Base-by-base conservation (phyloP, 1,284 basidiomycete genomes). In the Veloboletus limbatus region DNA sequence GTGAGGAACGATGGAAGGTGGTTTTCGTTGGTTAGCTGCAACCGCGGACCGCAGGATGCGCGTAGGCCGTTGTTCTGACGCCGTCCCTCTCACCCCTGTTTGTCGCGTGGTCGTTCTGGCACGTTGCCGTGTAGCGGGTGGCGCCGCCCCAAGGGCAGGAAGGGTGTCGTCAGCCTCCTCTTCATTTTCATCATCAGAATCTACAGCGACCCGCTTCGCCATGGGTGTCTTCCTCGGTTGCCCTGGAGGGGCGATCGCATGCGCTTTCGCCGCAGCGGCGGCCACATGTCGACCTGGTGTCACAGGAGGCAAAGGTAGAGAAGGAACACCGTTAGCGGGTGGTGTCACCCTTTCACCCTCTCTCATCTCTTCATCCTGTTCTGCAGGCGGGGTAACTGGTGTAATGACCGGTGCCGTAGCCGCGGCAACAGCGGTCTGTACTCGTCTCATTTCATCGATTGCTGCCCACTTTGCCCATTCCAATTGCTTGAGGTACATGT, bases 401-500 rank as follows among this genome's bases (percentile, higher is more conserved):
- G 84, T 81, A 28, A 86, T 75, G 26, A 88, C 62, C 9, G 75
- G 68, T 16, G 72, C 63, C 4, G 69, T 51, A 30, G 69, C 59
- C 1, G 74, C 69, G 2, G 71, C 57, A 8, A 72, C 70, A 0
- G 72, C 71, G 2, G 72, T 66, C 53, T 81, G 81, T 51, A 72
- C 76, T 36, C 66, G 57, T 56, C 76, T 76, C 49, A 82, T 71
- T 56, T 88, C 84, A 60, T 93, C 93, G 32, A 82, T 74, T 4
- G 90, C 90, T 6, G 92, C 85, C 94, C 94, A 97, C 64, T 91
- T 91, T 11, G 82, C 77, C 92, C 92, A 97, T 65, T 93, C 91
- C 52, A 95, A 72, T 65, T 97, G 93, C 69, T 95, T 97, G 59
- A 93, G 80, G 64, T 97, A 94, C 85, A 99, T 89, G 66, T 93